Conservation (phyloP, 2,329 filamentous ascomycete genomes). For the Arthroderma sp. region DNA sequence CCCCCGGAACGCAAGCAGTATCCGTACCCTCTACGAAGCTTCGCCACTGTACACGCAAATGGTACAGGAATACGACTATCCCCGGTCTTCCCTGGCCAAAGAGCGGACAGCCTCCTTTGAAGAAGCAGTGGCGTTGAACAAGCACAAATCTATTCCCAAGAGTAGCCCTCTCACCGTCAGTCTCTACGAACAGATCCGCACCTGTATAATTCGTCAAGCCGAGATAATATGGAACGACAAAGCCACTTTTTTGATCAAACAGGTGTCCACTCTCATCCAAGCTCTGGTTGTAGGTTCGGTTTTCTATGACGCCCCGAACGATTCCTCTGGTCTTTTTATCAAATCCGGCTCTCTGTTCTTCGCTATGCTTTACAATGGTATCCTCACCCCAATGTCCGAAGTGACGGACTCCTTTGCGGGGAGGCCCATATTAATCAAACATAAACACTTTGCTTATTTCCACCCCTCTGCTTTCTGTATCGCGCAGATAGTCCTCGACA, state of each 20-base stretch:
- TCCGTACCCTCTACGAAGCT: neutral
- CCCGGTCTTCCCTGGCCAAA: no score
- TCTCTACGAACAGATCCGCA: no score
- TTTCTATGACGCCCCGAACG: constrained; percentile 58
- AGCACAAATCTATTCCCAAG: no score
- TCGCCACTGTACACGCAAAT: constrained; percentile 28
- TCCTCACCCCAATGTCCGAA: constrained; percentile 66
- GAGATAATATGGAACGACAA: constrained; percentile 63
- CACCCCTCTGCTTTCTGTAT: constrained; percentile 69
- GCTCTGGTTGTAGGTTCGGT: constrained; percentile 65
- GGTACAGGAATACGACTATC: constrained; percentile 37
- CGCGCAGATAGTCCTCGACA: constrained; percentile 64
- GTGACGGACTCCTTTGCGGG: constrained; percentile 73
- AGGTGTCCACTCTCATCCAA: constrained; percentile 58
- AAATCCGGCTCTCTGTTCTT: constrained; percentile 75
- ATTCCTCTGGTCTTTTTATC: constrained; percentile 60
- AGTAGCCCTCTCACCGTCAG: no score
- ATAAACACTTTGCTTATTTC: constrained; percentile 72
- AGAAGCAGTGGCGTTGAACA: no score
- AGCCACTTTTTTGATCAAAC: constrained; percentile 54
- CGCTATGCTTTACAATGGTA: constrained; percentile 66
- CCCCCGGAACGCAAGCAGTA: constrained; percentile 51
- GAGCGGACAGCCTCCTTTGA: no score
- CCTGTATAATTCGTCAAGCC: constrained; percentile 39
- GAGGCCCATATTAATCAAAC: constrained; percentile 84